Evolutionary conservation across 768 basidiomycete species (phyloP), one percentile per base, ranked within the genome.

Genomic region (Neoboletus brunneissimus): DNA sequence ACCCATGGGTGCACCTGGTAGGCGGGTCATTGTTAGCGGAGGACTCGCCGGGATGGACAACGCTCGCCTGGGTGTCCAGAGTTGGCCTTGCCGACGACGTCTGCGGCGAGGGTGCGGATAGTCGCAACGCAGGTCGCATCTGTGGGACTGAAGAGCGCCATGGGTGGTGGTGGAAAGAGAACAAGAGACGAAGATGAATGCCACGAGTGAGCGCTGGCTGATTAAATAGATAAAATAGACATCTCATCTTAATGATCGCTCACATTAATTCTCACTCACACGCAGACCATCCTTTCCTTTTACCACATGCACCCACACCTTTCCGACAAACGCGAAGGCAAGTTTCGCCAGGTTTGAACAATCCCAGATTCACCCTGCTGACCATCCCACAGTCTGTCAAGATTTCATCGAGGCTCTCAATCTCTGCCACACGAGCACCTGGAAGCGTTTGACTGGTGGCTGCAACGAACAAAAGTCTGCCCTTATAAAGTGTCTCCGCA

Each of bases 1-100:
- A 63, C 92, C 94, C 92, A 96, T 88, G 27, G 94, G 94, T 41
- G 94, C 94, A 73, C 91, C 91, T 89, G 63, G 43, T 6, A 32
- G 13, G 23, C 1, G 25, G 8, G 41, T 40, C 12, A 46, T 35
- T 47, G 57, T 61, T 47, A 52, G 43, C 47, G 43, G 23, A 1
- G 18, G 31, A 31, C 25, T 51, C 16, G 32, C 5, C 5, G 5
- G 4, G 15, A 11, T 11, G 15, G 41, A 42, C 12, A 22, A n/a
- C 5, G 12, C 48, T 54, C 20, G 62, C 92, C 92, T 59, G 91
- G 94, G 74, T 95, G 94, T 55, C 94, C 94, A 64, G 91, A 94
- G 84, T 96, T 96, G 67, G 93, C 89, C 76, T 92, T 90, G 61
- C 75, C 85, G 46, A 91, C 89, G 63, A 86, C 79, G 76, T 88